Base-by-base conservation (phyloP, 192 early-diverging fungal species). In the Pilobolus umbonatus region DNA sequence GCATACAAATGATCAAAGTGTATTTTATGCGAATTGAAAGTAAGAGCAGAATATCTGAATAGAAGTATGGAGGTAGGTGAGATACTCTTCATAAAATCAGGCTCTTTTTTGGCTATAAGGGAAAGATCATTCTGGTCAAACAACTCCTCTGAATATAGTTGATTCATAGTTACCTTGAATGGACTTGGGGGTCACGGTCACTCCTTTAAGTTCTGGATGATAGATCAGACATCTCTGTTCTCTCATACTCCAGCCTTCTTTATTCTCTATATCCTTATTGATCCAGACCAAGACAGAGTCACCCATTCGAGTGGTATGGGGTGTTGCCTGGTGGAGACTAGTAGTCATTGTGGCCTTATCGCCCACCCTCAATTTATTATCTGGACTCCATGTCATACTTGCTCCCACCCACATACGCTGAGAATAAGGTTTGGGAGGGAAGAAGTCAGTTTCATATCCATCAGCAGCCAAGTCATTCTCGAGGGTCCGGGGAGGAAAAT, bases 391-490 rank as follows among this genome's bases (percentile, higher is more conserved):
- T 32, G 74, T 75, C 12, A 90, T 75, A 22, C 75, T 65, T 8
- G 89, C 92, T 11, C 94, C 92, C 3, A 86, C 91, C 94, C 94
- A 96, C 84, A 96, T 88, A 5, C 94, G 83, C 34, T 82, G 82
- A 14, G 73, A 48, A 60, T 82, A 94, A 1, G 89, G 87, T 12
- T 62, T 71, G 0, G 94, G 94, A 1, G 94, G 94, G 0, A 84
- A 76, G 56, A 85, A 85, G 12, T 76, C 80, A 39, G 78, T 75
- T 55, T 90, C 85, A 62, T 92, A 92, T n/a, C 94, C 94, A 67
- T 96, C 94, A 4, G 72, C 38, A 14, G 88, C 80, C 9, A 95
- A 78, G 30, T 85, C 67, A 6, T 52, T 42, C 56, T 91, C 89
- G 14, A 76, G 72, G 14, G 77, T 71, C 24, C 78, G 75, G n/a